Base-by-base conservation (phyloP, 805 yeast species). In the Schizosaccharomyces lindneri region DNA sequence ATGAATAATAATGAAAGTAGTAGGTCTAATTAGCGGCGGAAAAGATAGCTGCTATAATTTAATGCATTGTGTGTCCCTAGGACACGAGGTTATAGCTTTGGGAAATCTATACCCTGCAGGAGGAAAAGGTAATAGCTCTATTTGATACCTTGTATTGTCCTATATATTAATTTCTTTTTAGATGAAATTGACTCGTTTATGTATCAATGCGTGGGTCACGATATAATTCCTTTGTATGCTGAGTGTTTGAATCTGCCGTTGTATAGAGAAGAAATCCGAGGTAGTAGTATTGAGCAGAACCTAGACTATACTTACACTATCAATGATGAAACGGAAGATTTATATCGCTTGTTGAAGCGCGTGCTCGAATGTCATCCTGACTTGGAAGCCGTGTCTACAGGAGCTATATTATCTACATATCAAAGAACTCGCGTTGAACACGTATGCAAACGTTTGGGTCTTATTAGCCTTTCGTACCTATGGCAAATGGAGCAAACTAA, bases 171-270 rank as follows among this genome's bases (percentile, higher is more conserved):
- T 29, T 13, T 4, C 13, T 43, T 65, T 4, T 69, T 72, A 31
- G 83, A 81, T 65, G 98, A 93, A 70, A 73, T 93, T 62, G 97
- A 93, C 70, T 86, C 95, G 62, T 90, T 84, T 69, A 93, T 93
- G 98, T 93, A 86, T 71, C 98, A 93, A 72, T 93, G 98, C 0
- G 97, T 93, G 6, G 98, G 98, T 0, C 93, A 85, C 70, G 86
- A 84, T 64, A 79, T 85, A 2, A 75, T 93, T 1, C 76, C 79
- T 0, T 71, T 74, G 61, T 87, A 89, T 68, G 73, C 78, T 2
- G 76, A 82, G 63, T 85, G 95, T 67, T 73, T 85, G 55, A 89
- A 81, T 6, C 80, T 85, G 0, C 97, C 98, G 0, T 72, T 93
- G 69, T 87, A 83, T 67, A 73, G 95, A 61, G 80, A 78, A 5